Percentiles rank a stretch among this genome's conserved stretches.
Evolutionary conservation across 192 early-diverging fungal genomes (phyloP).

Genomic region (Allomyces macrogynus): DNA sequence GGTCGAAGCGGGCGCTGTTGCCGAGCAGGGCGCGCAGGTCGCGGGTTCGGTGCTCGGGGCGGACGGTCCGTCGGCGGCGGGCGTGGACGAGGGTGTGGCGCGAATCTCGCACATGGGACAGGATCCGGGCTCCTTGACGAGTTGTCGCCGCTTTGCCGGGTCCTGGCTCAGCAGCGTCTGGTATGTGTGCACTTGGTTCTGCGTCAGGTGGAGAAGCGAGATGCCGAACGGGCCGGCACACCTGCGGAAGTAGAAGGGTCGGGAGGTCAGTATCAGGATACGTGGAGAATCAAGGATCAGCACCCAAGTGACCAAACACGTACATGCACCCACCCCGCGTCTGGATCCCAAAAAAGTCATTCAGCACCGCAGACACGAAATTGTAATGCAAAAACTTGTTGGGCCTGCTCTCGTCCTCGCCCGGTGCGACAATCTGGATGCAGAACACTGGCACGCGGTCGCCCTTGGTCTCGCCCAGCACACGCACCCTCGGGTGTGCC

Average conservation of each 20-base stretch:
- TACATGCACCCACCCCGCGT: constrained; percentile 20
- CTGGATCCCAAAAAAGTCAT: constrained; percentile 27
- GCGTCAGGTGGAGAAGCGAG: constrained; percentile 5
- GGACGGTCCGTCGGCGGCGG: not conserved
- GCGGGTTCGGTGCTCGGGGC: not conserved
- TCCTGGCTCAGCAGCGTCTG: not conserved
- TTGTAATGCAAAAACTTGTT: constrained; percentile 12
- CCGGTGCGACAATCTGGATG: constrained; percentile 1
- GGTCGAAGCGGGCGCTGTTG: not conserved
- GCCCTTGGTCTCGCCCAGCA: constrained; percentile 1
- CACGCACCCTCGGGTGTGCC: not conserved
- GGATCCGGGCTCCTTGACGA: not conserved
- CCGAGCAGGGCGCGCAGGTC: not conserved
- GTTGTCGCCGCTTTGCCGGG: not conserved
- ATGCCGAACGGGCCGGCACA: constrained; percentile 16
- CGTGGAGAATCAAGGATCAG: no score
- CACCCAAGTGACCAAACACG: constrained; percentile 12
- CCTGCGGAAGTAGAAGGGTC: not conserved
- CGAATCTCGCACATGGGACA: not conserved
- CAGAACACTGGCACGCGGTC: constrained; percentile 6
- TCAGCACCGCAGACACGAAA: constrained; percentile 15
- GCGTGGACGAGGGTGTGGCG: not conserved
- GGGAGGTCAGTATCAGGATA: constrained; percentile 5
- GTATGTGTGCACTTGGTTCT: no score
- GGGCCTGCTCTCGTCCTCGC: not conserved